Evolutionary conservation across 208 protist genomes (phyloP), one percentile per base, ranked within the genome.

Genomic region (Strigomonas culicis): DNA sequence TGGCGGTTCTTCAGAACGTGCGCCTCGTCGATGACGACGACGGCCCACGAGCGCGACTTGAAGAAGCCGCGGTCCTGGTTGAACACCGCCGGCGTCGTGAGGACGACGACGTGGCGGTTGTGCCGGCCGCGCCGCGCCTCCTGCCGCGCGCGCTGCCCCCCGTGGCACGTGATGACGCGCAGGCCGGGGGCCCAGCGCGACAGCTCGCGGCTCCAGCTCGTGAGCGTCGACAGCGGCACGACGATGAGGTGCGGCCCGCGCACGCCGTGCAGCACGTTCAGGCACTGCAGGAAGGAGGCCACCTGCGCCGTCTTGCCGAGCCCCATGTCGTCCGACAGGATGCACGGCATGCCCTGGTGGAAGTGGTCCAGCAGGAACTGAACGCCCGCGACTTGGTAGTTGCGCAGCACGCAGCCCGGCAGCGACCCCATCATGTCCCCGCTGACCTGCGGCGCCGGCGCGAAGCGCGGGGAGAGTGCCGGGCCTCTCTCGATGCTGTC

Each of bases 261-360:
- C 32, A 93, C 84, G 22, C 31, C 24, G 72, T 93, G 77, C 19
- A 87, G 67, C 41, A 59, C 58, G 55, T 85, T 72, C 6, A 98
- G 74, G 8, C 79, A 66, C 47, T 97, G 82, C 22, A 98, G 68
- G 60, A 98, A 97, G 36, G 90, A 75, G 28, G 97, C 78, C 31
- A 92, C 86, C 77, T 99, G 97, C 24, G 98, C 89, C n/a, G 98
- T 99, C 81, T 99, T 99, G 28, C 98, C 98, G 0, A 99, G 89
- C 30, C 98, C 98, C 98, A 99, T 99, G 59, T 99, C 97, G 77
- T 99, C 97, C 0, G 78, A 93, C 25, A 99, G 72, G 30, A 99
- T 96, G 46, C 84, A 86, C 27, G 93, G 94, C 72, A 88, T 87
- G 27, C 82, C 75, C 17, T 78, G 75, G 43, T 93, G 87, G 72